Conservation (phyloP, 2,329 filamentous ascomycete genomes). For the Penicillium thymicola region DNA sequence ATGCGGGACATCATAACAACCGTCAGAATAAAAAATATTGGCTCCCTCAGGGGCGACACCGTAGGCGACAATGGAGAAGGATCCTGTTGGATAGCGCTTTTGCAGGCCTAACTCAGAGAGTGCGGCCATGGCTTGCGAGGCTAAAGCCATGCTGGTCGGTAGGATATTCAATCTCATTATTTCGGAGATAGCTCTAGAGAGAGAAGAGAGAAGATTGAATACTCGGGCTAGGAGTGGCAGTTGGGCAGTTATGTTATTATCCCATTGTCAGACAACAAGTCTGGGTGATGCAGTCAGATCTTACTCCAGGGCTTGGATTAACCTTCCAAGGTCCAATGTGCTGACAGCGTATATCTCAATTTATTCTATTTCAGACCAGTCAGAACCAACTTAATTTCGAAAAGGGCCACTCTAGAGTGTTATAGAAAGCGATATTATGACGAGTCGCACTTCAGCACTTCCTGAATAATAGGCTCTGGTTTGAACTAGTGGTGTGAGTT, state of each 20-base stretch:
- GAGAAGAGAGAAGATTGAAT: background rate
- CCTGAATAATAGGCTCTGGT: background rate
- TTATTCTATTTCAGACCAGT: background rate
- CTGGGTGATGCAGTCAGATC: background rate
- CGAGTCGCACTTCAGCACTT: background rate
- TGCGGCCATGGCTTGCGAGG: constrained; percentile 3
- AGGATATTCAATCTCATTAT: constrained; percentile 12
- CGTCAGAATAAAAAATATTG: constrained; percentile 18
- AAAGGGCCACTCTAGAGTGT: too few species aligned
- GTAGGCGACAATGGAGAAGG: constrained; percentile 18
- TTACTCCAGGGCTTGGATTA: background rate
- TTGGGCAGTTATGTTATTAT: background rate
- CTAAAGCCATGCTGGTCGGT: constrained; percentile 1
- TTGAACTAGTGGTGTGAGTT: background rate
- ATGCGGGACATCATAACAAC: background rate
- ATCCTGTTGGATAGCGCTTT: constrained; percentile 15
- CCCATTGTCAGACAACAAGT: background rate
- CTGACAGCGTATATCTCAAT: background rate
- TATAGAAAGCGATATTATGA: background rate
- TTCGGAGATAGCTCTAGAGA: background rate
- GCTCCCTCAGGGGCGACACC: constrained; percentile 2
- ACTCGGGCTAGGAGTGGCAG: background rate
- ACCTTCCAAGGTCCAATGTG: background rate
- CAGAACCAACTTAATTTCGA: too few species aligned
- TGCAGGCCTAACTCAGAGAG: constrained; percentile 1